Base-by-base conservation (phyloP, 768 basidiomycete genomes). In the Lactarius trivialis region DNA sequence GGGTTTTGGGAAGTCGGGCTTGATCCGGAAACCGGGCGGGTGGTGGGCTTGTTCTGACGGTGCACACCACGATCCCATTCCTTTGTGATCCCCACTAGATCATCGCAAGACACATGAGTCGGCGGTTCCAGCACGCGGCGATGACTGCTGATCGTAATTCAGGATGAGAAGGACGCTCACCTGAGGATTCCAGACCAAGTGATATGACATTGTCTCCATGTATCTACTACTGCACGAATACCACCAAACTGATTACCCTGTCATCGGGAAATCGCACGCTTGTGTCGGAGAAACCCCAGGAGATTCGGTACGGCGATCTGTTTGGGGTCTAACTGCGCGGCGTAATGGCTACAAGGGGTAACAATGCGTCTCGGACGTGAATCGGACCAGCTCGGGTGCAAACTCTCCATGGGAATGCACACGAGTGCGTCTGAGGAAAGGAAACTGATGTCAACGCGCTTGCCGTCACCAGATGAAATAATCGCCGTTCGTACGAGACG, bases 1-100 rank as follows among this genome's bases (percentile, higher is more conserved):
- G 88, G 90, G 21, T 93, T 93, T 80, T 93, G 91, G 91, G 91
- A 93, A 74, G 91, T 93, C 66, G 88, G 84, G 33, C 80, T 93
- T 17, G 88, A 92, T 72, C 79, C 82, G 30, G 83, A 89, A 69
- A 85, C 85, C 3, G 94, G 94, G 57, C 80, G 84, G 45, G 91
- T 93, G 51, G 78, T 92, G 61, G 94, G 94, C 49, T 79, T 97
- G 58, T 97, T 95, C 81, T 96, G 81, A 73, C 64, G 53, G 52
- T 49, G 21, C 24, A 39, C 51, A 55, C 21, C 30, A 37, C 33
- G 32, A 37, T 43, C 34, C n/a, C 56, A 49, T 52, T 32, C 26
- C 41, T 26, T 53, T 14, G 48, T 61, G 36, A 68, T 71, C 71
- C 72, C 73, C 70, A 70, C 60, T 70, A 73, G 71, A 72, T 73